Evolutionary conservation across 73 alveolate species (phyloP).

Genomic region (Paramecium tetraurelia): DNA sequence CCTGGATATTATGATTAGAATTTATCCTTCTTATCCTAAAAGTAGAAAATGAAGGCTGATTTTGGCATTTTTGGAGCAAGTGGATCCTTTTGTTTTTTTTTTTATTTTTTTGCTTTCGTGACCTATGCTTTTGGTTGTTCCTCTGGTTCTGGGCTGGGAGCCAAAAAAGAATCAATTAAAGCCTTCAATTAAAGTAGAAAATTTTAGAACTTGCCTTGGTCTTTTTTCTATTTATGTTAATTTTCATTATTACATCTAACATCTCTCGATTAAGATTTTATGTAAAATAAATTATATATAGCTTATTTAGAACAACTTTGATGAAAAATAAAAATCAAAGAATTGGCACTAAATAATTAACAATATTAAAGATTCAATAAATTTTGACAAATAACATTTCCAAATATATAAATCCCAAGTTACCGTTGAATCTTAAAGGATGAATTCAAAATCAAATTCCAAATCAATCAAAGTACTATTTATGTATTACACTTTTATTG

Average conservation of each 20-base stretch:
- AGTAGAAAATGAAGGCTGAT: slow-evolving; percentile 59
- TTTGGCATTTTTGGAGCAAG: slow-evolving; percentile 61
- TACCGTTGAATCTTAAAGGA: background rate
- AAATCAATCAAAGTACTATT: too few species aligned
- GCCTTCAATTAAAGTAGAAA: background rate
- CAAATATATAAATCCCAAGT: too few species aligned
- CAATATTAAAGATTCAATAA: background rate
- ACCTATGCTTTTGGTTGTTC: background rate
- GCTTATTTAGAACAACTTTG: background rate
- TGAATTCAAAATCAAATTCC: too few species aligned
- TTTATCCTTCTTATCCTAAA: slow-evolving; percentile 54
- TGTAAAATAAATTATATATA: background rate
- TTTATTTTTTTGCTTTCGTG: slow-evolving; percentile 18
- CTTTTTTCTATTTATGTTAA: background rate
- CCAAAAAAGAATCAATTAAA: background rate
- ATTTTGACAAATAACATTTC: too few species aligned
- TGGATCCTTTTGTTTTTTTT: slow-evolving; percentile 54
- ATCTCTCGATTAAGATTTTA: background rate
- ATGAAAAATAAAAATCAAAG: background rate
- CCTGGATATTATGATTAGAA: slow-evolving; percentile 52
- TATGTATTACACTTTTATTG: too few species aligned
- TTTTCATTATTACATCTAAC: background rate
- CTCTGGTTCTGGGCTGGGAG: background rate
- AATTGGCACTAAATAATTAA: background rate
- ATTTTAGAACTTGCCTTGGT: slow-evolving; percentile 19